Evolutionary conservation across 2,329 filamentous ascomycete species (phyloP), one percentile per base, ranked within the genome.

Genomic region (Colletotrichum scovillei): DNA sequence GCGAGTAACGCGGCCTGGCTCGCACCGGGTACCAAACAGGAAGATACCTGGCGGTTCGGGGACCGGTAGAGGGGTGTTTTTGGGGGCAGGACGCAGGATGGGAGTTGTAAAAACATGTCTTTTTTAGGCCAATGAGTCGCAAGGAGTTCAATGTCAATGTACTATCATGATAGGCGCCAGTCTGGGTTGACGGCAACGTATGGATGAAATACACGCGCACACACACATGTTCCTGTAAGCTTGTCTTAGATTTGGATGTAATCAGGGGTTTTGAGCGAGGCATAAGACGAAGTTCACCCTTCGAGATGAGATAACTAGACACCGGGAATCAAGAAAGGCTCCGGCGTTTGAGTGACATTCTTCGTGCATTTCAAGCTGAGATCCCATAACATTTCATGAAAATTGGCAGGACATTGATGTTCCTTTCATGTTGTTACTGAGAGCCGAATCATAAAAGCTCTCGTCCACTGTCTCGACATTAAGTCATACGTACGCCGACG

Each of bases 21-120:
- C 72, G 89, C 93, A 22, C 92, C 93, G 0, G 94, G 95, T 8
- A 97, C 94, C 1, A 95, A 91, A 79, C 93, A 96, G 81, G 94
- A 97, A 81, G 93, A 95, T 64, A 97, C 94, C 2, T 98, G 95
- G 95, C 82, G 83, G 22, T 72, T 78, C 5, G 81, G 84, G 12
- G 85, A 86, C 69, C 79, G 80, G 19, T 67, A 76, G 24, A 78
- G 78, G 8, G 28, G 28, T n/a, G 7, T 30, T 30, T 30, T 2
- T 24, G 24, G 24, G 24, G 24, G 24, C 24, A 24, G 24, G 24
- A 24, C 24, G 24, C 24, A 42, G 5, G 38, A 42, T 42, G 38
- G 42, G 42, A 49, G 42, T 72, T 78, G 42, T 77, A 32, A 63
- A 63, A 32, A n/a, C 30, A 69, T 66, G n/a, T 68, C 24, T 52